Conservation (phyloP, 106 monocot species). For the Vanilla planifolia region DNA sequence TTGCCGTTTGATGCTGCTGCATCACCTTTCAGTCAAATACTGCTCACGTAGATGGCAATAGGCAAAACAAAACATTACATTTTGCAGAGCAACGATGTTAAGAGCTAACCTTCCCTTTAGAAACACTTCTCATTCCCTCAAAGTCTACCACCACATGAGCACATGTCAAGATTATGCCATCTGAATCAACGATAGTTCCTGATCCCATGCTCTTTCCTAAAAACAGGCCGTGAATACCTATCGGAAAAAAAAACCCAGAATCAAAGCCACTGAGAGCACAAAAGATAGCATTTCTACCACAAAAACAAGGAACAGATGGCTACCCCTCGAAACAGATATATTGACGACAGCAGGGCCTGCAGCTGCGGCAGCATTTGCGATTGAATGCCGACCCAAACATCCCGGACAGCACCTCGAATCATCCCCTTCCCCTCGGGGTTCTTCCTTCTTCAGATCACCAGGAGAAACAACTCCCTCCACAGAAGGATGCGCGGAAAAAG, state of each 20-base stretch:
- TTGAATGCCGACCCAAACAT: constrained; percentile 54
- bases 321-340: constrained; percentile 51
- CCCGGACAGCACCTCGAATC: constrained; percentile 30
- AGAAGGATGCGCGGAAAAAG: neutral
- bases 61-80: neutral
- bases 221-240: constrained; percentile 45
- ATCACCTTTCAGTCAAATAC: too few relatives aligned
- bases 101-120: constrained; percentile 47
- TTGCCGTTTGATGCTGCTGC: too few relatives aligned
- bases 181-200: constrained; percentile 87
- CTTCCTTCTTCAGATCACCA: constrained; percentile 5
- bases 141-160: constrained; percentile 78
- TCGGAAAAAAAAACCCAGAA: neutral
- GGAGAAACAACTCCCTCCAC: constrained; percentile 6
- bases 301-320: neutral
- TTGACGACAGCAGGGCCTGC: constrained; percentile 83
- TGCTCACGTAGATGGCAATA: too few relatives aligned
- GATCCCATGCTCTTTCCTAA: constrained; percentile 76
- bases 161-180: constrained; percentile 92
- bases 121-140: constrained; percentile 28
- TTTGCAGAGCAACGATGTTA: neutral
- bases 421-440: constrained; percentile 12
- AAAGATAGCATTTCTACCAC: neutral
- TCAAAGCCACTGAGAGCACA: neutral
- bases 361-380: constrained; percentile 64